Base-by-base conservation (phyloP, 2,329 filamentous ascomycete species). In the Claviceps spartinae region DNA sequence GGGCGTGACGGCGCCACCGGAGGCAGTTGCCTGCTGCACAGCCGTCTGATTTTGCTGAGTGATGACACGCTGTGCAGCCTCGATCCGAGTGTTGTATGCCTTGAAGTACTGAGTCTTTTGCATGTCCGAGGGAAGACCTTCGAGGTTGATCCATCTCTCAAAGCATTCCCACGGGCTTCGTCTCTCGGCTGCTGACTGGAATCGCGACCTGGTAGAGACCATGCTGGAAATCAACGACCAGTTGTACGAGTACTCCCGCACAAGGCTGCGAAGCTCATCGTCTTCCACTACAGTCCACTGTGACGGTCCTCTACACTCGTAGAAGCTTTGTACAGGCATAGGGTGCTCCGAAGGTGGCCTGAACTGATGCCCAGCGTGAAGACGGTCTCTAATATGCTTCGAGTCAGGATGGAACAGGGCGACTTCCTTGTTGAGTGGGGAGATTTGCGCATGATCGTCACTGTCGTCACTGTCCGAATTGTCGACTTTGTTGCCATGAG, bases 141-240 rank as follows among this genome's bases (percentile, higher is more conserved):
- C 93, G 13, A 97, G 72, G 59, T 86, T 83, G 51, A 96, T 86
- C 91, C 91, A 98, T 44, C 93, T 81, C 68, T 98, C 93, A 61
- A 98, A 98, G 64, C 93, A 98, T 69, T 98, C 93, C 93, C 93
- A 98, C 0, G 91, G 89, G 2, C 91, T 97, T 47, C 93, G 81
- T 55, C 93, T 79, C 64, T 97, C 91, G 11, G 88, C 82, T 1
- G 88, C 88, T 20, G 90, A 91, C n/a, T 82, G 78, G 62, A 88
- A 94, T 14, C 82, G 65, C 0, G 88, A 94, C 50, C 81, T 81
- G 16, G 85, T 77, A 1, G 81, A 77, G 50, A 97, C 72, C 54
- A 91, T 83, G 59, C 81, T 86, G 1, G 90, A 87, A 51, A 97
- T 95, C 5, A 98, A 74, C 3, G 89, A 94, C 93, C 93, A 98